Evolutionary conservation across 768 basidiomycete species (phyloP).

Genomic region (Leccinum disarticulatum): DNA sequence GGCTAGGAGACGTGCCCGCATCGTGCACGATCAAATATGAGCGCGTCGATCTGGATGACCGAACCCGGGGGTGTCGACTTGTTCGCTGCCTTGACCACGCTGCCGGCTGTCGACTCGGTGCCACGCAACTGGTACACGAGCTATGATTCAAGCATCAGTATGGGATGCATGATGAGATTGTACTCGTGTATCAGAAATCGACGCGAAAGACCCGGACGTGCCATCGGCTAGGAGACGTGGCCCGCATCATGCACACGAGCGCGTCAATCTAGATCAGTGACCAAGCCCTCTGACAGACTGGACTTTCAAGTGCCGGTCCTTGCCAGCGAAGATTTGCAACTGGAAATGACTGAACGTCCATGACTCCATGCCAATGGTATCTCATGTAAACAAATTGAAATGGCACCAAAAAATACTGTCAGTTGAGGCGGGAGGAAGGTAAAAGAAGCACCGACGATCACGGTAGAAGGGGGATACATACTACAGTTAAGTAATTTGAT

Average conservation of each 20-base stretch:
- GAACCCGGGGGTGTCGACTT: background rate
- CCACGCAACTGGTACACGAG: background rate
- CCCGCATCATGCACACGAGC: background rate
- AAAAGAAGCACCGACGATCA: background rate
- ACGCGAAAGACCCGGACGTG: background rate
- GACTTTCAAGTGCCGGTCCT: background rate
- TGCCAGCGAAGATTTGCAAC: background rate
- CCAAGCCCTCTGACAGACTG: background rate
- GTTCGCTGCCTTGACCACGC: background rate
- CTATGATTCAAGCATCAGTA: no score
- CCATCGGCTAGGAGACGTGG: background rate
- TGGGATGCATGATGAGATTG: no score
- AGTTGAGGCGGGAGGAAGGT: background rate
- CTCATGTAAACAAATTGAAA: background rate
- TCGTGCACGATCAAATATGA: no score
- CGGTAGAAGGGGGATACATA: background rate
- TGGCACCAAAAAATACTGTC: background rate
- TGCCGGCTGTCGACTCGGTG: background rate
- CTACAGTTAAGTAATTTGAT: background rate
- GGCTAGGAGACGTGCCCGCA: no score
- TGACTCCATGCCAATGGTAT: background rate
- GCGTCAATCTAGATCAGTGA: background rate
- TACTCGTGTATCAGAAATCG: background rate
- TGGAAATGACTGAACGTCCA: background rate
- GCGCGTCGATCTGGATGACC: no score